Conservation (phyloP, 2,329 filamentous ascomycete species). For the Alternaria sp. region DNA sequence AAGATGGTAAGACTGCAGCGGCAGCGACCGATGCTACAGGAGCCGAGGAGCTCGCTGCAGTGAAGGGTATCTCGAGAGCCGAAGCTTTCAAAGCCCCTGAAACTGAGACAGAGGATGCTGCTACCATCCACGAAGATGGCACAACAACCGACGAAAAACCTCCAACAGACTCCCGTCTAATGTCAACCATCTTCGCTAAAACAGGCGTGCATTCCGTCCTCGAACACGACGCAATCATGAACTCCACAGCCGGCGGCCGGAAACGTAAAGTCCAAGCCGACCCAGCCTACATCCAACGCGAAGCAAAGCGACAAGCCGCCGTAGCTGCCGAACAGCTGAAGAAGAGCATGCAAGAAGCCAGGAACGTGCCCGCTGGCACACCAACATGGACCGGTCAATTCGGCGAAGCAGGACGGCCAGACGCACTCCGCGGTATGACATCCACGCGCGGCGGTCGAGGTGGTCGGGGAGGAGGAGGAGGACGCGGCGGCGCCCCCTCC, state of each 20-base stretch:
- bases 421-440: constrained; percentile 43
- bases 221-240: constrained; percentile 89
- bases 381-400: constrained; percentile 93
- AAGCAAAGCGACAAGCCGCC: constrained; percentile 81
- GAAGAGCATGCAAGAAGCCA: constrained; percentile 75
- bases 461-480: constrained; percentile 29
- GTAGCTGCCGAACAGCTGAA: constrained; percentile 79
- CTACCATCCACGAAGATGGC: constrained; percentile 25
- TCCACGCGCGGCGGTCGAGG: constrained; percentile 56
- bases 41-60: constrained; percentile 41
- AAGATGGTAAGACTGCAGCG: constrained; percentile 32
- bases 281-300: constrained; percentile 77
- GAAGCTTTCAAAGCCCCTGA: constrained; percentile 53
- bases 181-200: constrained; percentile 87
- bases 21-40: constrained; percentile 35
- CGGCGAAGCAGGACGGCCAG: constrained; percentile 75
- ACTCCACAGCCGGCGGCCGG: constrained; percentile 52
- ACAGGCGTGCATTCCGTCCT: constrained; percentile 89
- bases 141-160: constrained; percentile 16
- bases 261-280: constrained; percentile 76
- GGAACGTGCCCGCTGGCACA: constrained; percentile 77
- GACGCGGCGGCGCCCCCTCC: constrained; percentile 53
- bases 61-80: constrained; percentile 55
- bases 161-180: constrained; percentile 69
- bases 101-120: constrained; percentile 38